Evolutionary conservation across 768 basidiomycete species (phyloP), one percentile per base, ranked within the genome.

Genomic region (Megacollybia marginata): DNA sequence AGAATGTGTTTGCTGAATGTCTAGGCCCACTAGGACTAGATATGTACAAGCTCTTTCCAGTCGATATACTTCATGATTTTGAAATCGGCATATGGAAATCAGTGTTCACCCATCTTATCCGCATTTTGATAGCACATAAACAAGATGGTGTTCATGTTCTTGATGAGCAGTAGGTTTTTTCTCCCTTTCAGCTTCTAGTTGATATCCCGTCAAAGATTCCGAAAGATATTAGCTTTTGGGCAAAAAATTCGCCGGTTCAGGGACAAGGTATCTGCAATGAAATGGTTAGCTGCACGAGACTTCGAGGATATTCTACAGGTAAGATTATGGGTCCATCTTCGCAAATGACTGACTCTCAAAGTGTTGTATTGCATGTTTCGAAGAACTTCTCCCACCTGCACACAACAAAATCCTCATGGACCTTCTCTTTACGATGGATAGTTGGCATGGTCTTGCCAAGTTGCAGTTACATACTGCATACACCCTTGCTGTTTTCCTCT

Each of bases 291-390:
- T 8, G 66, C 59, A 6, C 46, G 54, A 1, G 57, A 67, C 36
- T 67, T 59, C n/a, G 59, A 65, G 33, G 62, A 67, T 11, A 40
- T 64, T 1, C 49, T 66, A 0, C 63, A 66, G 56, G 65, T 47
- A 12, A 16, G 46, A n/a, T 8, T 47, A 15, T 15, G 13, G n/a
- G 5, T 2, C 33, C 16, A 15, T 32, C 15, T 47, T 32, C 5
- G 9, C 13, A 13, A 32, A 13, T 23, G n/a, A 28, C 23, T 48
- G 7, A 16, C 6, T 28, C 33, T 4, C 18, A 7, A n/a, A 63
- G 63, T 59, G 57, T 45, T 49, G 57, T 1, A 57, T 67, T 2
- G 67, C 65, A 0, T 57, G 49, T 0, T 63, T 66, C 10, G 57
- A 67, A 11, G 66, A 61, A 3, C 54, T 69, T 0, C 52, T 69